Evolutionary conservation across 495 filamentous ascomycete species (phyloP).

Genomic region (Tirmania nivea): DNA sequence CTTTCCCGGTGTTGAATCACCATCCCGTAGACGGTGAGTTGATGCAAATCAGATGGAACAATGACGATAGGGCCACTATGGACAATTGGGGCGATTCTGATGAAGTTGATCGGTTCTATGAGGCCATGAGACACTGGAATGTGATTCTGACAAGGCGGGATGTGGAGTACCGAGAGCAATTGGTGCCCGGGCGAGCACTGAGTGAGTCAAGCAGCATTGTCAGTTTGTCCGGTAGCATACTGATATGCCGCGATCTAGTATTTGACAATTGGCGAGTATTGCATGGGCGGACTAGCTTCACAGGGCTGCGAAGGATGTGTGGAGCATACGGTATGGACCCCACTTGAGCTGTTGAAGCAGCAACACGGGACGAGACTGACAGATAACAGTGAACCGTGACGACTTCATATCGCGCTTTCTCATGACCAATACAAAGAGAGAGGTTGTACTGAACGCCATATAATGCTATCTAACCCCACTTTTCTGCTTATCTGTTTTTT

Average conservation of each 20-base stretch:
- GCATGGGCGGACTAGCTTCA: conserved; percentile 63
- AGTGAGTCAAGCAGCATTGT: not conserved
- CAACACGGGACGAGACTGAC: no score
- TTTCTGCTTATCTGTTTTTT: no score
- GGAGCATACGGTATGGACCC: conserved; percentile 31
- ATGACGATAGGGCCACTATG: conserved; percentile 55
- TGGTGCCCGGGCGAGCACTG: conserved; percentile 48
- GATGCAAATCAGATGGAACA: conserved; percentile 71
- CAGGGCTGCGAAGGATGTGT: conserved; percentile 65
- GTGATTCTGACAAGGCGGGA: conserved; percentile 32
- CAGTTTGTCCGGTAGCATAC: no score
- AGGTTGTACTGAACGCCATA: conserved; percentile 28
- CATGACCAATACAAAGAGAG: conserved; percentile 40
- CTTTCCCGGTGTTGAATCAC: conserved; percentile 46
- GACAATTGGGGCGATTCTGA: conserved; percentile 22
- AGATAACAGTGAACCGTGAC: conserved; percentile 43
- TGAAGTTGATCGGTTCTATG: conserved; percentile 43
- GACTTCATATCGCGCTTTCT: conserved; percentile 64
- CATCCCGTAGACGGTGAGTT: conserved; percentile 25
- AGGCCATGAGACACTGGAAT: conserved; percentile 45
- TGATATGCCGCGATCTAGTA: conserved; percentile 26
- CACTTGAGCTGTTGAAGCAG: no score
- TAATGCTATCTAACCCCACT: not conserved
- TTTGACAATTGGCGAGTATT: conserved; percentile 94
- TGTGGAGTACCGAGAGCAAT: conserved; percentile 48